Evolutionary conservation across 2,329 filamentous ascomycete species (phyloP), one percentile per base, ranked within the genome.

Genomic region (Bipolaris oryzae): DNA sequence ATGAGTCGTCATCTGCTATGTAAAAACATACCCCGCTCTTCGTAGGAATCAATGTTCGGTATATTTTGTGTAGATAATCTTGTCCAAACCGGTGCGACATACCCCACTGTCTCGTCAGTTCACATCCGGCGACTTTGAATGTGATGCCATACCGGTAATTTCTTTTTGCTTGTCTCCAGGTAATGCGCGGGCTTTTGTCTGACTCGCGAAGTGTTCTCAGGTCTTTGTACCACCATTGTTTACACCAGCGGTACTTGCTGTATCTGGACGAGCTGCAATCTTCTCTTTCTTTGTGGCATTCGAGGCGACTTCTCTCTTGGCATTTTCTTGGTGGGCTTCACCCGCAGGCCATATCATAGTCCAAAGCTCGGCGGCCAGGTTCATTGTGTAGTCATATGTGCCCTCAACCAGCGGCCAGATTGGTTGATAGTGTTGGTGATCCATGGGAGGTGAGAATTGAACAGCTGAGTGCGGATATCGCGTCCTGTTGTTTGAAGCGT

Each of bases 401-500:
- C 63, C 63, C 28, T 66, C 58, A 7, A 66, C 21, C 49, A 66
- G 54, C 1, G 63, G 63, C 63, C 61, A 64, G 6, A 62, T 57
- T 1, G 61, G 63, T 42, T 66, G 63, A 37, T 63, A 48, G 34
- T 62, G 20, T 11, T 66, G 57, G 16, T 66, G 61, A 37, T 66
- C 63, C 63, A 64, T 66, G 2, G 16, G 18, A n/a, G 39, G 9
- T 13, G 47, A 34, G 11, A 31, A 28, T 10, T 31, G n/a, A n/a
- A 45, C 7, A 16, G 23, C 13, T 10, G 23, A 31, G 18, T 18
- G 15, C 7, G 5, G 25, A 44, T 7, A 18, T 3, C 1, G n/a
- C 10, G 28, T 3, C 3, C n/a, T 11, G 13, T 18, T 33, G 6
- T 10, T 21, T 9, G n/a, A 34, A 20, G 16, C 5, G 11, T 10